Evolutionary conservation across 306 rosid genomes (phyloP), one percentile per base, ranked within the genome.

Genomic region (Castanea sativa): DNA sequence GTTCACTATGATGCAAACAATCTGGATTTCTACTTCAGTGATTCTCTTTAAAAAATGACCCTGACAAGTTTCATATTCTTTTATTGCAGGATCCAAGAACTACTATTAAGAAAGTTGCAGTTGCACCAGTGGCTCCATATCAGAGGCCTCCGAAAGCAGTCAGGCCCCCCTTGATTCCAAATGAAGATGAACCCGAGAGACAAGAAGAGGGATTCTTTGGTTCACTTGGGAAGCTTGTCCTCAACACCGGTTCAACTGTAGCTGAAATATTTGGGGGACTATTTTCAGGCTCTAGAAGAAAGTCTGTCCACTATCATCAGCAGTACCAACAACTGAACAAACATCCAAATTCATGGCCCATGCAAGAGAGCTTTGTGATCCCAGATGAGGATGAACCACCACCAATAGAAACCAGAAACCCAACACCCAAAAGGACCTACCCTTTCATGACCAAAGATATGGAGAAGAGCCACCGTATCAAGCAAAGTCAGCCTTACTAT

Each of bases 351-450:
- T 18, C 73, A 67, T 96, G 97, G 99, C 97, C 99, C 2, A 45
- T 87, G 90, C 99, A 96, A 88, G 99, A 96, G 79, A 96, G 98
- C 73, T 96, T 81, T 85, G 93, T 91, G 55, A 91, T 93, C 78
- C 94, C 98, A 14, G 86, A 91, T 56, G 98, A 84, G 83, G 97
- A 93, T 32, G 99, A 88, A 83, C 99, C 99, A 49, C 99, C 97
- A 23, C 38, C 91, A 16, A 20, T 90, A 45, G 99, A 96, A 77
- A 84, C 90, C 4, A 88, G 88, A 87, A 84, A 89, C 51, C 89
- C 97, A 0, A 83, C 88, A 18, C 81, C 86, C 0, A 84, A 86
- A 27, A 88, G 83, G 82, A 18, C 80, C 5, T 89, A 91, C 78
- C 93, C 97, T 11, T 86, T 83, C 64, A 78, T 90, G 84, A 79